phyloP scores from a whole-genome alignment of 1,284 basidiomycete species.

The Cyathus olla region DNA sequence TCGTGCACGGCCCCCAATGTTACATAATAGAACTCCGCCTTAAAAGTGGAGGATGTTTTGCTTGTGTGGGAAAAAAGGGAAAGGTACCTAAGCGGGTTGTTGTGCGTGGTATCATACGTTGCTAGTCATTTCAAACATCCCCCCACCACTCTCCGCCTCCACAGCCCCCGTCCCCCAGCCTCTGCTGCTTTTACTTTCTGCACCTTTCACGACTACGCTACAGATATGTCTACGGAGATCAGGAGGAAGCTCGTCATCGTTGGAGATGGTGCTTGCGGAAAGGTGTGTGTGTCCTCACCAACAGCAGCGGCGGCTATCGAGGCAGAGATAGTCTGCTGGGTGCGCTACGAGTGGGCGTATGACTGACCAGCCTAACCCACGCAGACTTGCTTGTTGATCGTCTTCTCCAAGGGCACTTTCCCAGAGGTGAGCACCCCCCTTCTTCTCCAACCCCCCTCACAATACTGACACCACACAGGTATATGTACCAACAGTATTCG shows the following conservation, averaged over 20 bases:
- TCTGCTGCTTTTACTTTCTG: not conserved
- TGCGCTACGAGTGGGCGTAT: too few relatives aligned
- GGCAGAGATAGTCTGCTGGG: too few relatives aligned
- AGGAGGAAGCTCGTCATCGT: conserved; percentile 86
- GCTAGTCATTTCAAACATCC: not conserved
- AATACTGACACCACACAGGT: conserved; percentile 62
- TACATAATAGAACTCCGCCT: not conserved
- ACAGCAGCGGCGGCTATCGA: conserved; percentile 1
- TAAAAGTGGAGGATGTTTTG: not conserved
- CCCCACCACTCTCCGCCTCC: not conserved
- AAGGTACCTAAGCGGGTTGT: too few relatives aligned
- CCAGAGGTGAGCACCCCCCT: conserved; percentile 74
- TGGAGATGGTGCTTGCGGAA: conserved; percentile 88
- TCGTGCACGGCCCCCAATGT: too few relatives aligned
- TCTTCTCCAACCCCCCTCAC: not conserved
- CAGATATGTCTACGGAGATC: conserved; percentile 55
- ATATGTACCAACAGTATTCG: conserved; percentile 94
- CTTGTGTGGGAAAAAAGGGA: too few relatives aligned
- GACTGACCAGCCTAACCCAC: conserved; percentile 8
- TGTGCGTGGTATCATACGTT: conserved; percentile 1
- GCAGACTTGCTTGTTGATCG: conserved; percentile 86
- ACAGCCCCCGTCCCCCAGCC: not conserved
- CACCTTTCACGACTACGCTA: not conserved
- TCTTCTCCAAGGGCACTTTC: conserved; percentile 93
- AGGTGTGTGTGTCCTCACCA: conserved; percentile 54